Evolutionary conservation across 345 rosid genomes (phyloP), one percentile per base, ranked within the genome.

Genomic region (Mallotus nudiflorus): DNA sequence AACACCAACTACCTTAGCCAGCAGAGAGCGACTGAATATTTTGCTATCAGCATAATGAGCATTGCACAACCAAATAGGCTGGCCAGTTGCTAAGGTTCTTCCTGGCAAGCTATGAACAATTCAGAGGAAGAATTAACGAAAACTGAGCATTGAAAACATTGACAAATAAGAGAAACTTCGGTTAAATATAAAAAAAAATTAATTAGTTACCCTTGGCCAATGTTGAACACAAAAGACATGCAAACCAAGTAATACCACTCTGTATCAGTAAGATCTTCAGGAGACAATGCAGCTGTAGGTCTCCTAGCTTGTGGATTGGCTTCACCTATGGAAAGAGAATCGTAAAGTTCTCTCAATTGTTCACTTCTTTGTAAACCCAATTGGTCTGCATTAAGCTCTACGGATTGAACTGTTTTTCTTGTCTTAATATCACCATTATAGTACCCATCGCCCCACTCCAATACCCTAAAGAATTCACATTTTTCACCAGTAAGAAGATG

Each of bases 351-450:
- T 74, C 91, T 81, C 57, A 95, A 73, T 66, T 92, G 97, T 45
- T 90, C 94, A 58, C 98, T 95, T 82, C 99, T 90, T 77, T 88
- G 94, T 67, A 92, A 87, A 66, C 90, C 91, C 57, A 90, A 63
- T 56, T 87, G 80, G 73, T 89, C 90, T 16, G 81, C 82, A 78
- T 85, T 82, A 46, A 86, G 78, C 62, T 92, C 99, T 3, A 73
- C 77, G 62, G 97, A 81, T 84, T 90, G 98, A 75, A 88, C 78
- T 55, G 93, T 89, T 78, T 91, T 95, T 75, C 98, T 86, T 5
- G 99, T 95, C 84, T 95, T 95, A 48, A 95, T 95, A 62, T 90
- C 97, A 55, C 99, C 99, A 74, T 95, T 95, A 82, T 95, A 95
- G 76, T 90, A 91, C 44, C 99, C 99, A 72, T 88, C 89, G 29